Evolutionary conservation across 176 grass and related monocot species (phyloP).

Genomic region (Hyparrhenia diplandra): DNA sequence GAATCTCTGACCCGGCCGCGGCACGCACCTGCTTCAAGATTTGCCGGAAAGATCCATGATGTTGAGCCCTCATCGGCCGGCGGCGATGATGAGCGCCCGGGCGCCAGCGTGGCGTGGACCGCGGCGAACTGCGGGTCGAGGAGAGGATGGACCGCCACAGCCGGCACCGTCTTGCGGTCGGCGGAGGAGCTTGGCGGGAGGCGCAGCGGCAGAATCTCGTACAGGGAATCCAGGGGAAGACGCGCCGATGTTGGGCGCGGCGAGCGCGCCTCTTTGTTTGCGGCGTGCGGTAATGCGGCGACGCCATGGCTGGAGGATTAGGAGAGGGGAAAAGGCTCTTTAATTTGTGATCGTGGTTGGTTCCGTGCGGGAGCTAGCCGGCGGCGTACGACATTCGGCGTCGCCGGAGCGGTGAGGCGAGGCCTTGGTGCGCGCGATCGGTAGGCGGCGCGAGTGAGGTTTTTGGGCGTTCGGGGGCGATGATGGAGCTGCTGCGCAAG

Average conservation of each 20-base stretch:
- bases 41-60: neutral
- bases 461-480: no score
- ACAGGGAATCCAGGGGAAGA: neutral
- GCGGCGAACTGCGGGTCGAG: neutral
- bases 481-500: no score
- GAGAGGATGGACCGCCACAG: neutral
- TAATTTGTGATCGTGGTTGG: neutral
- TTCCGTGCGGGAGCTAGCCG: neutral
- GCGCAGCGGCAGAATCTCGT: conserved; percentile 11
- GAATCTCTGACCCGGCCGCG: neutral
- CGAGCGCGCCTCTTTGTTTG: no score
- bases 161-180: neutral
- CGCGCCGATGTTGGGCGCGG: no score
- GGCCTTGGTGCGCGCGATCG: no score
- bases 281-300: no score
- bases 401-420: neutral
- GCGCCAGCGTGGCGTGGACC: neutral
- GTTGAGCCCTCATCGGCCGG: neutral
- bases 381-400: neutral
- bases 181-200: neutral
- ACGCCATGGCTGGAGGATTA: no score
- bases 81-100: neutral
- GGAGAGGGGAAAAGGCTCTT: no score
- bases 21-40: neutral
- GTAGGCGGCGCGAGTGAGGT: no score